These are phyloP conservation scores for Candida lessepsii DNA, from an alignment of 805 yeast species.

Conservation along the genomic window DNA sequence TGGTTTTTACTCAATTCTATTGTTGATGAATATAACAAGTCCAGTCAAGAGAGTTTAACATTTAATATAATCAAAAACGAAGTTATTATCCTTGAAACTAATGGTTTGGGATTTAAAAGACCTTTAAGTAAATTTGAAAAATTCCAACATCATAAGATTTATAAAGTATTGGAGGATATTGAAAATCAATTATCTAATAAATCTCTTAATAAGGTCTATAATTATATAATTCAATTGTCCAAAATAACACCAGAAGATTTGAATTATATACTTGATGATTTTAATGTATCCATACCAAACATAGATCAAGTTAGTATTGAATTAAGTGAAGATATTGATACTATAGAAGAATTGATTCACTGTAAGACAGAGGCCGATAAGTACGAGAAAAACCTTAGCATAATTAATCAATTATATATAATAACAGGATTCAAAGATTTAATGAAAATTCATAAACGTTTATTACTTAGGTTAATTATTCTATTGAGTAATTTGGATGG, in stretches of 20 bases:
- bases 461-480: conserved; percentile 28
- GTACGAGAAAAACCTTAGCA: conserved; percentile 18
- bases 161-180: conserved; percentile 21
- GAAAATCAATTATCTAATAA: conserved; percentile 28
- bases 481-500: conserved; percentile 32
- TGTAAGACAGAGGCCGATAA: not conserved
- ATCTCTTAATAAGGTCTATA: conserved; percentile 24
- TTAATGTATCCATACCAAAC: conserved; percentile 11
- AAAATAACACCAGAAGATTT: conserved; percentile 13
- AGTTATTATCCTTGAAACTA: conserved; percentile 27
- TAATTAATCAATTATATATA: conserved; percentile 24
- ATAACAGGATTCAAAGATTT: conserved; percentile 29
- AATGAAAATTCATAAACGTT: conserved; percentile 24
- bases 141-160: conserved; percentile 17
- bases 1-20: conserved; percentile 71
- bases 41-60: conserved; percentile 58
- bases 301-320: conserved; percentile 12
- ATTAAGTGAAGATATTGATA: conserved; percentile 17
- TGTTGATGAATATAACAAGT: conserved; percentile 67
- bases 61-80: conserved; percentile 26
- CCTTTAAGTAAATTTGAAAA: conserved; percentile 33
- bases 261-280: conserved; percentile 24
- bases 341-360: conserved; percentile 2
- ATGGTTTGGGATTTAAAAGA: conserved; percentile 33
- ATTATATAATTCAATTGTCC: not conserved